Percentiles rank a stretch among this genome's conserved stretches.
phyloP scores from a whole-genome alignment of 306 rosid genomes.

The Prunus padus region DNA sequence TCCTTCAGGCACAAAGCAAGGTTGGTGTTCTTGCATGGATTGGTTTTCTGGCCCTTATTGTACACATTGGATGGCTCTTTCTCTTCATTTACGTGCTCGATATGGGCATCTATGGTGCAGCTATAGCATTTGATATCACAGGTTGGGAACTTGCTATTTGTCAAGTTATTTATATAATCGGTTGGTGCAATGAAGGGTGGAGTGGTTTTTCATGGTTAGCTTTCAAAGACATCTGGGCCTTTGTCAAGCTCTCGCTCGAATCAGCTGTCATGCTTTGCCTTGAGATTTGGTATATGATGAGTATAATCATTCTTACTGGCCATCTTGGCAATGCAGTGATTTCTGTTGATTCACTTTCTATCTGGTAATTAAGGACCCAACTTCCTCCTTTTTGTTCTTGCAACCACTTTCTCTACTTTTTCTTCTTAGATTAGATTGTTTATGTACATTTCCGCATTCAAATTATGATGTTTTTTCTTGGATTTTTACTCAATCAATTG shows the following conservation, averaged over 20 bases:
- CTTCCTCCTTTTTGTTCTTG: neutral
- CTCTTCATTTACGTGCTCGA: constrained; percentile 50
- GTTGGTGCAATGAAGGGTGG: constrained; percentile 92
- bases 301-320: constrained; percentile 67
- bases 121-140: constrained; percentile 62
- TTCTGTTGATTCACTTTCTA: constrained; percentile 72
- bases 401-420: neutral
- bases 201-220: constrained; percentile 69
- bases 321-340: constrained; percentile 70
- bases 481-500: neutral
- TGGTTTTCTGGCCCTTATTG: constrained; percentile 45
- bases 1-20: constrained; percentile 85
- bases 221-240: constrained; percentile 75
- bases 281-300: constrained; percentile 86
- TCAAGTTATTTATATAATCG: constrained; percentile 62
- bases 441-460: neutral
- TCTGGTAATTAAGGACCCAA: constrained; percentile 66
- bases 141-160: constrained; percentile 61
- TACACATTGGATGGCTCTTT: constrained; percentile 62
- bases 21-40: constrained; percentile 69
- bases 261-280: constrained; percentile 95
- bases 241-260: constrained; percentile 79
- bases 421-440: neutral
- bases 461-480: neutral
- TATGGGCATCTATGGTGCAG: constrained; percentile 70